Percentiles rank a stretch among this genome's conserved stretches.
These are phyloP conservation scores for Solanum chilense DNA, from an alignment of 257 asterid species.

Conservation along the genomic window DNA sequence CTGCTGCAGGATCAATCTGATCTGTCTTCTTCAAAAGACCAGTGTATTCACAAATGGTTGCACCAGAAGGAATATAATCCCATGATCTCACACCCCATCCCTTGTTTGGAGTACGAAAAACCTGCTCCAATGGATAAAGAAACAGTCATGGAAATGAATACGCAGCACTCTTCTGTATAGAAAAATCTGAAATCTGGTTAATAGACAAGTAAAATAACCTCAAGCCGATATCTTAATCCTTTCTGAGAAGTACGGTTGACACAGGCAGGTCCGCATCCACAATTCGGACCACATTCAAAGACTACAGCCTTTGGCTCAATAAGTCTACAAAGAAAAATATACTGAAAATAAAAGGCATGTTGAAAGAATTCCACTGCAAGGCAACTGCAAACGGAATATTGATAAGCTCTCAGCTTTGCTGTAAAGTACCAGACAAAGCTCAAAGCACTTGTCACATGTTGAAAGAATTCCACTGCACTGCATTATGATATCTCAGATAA, in stretches of 20 bases:
- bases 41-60: slow-evolving; percentile 76
- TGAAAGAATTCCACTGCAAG: neutral
- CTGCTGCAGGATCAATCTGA: slow-evolving; percentile 44
- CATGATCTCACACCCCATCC: slow-evolving; percentile 96
- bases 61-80: slow-evolving; percentile 82
- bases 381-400: neutral
- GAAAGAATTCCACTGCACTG: neutral
- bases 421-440: neutral
- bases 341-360: neutral
- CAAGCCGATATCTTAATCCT: slow-evolving; percentile 42
- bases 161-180: neutral
- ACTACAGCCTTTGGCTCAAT: slow-evolving; percentile 78
- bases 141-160: neutral
- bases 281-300: slow-evolving; percentile 72
- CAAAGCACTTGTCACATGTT: neutral
- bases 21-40: slow-evolving; percentile 51
- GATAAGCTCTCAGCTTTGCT: neutral
- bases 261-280: slow-evolving; percentile 70
- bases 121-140: slow-evolving; percentile 21
- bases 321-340: slow-evolving; percentile 20
- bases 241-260: slow-evolving; percentile 55
- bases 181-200: neutral
- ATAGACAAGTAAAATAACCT: slow-evolving; percentile 29
- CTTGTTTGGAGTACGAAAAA: slow-evolving; percentile 69
- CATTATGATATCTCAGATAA: neutral